Evolutionary conservation across 2,329 filamentous ascomycete species (phyloP).

Genomic region (Pleoardoris graminearum): DNA sequence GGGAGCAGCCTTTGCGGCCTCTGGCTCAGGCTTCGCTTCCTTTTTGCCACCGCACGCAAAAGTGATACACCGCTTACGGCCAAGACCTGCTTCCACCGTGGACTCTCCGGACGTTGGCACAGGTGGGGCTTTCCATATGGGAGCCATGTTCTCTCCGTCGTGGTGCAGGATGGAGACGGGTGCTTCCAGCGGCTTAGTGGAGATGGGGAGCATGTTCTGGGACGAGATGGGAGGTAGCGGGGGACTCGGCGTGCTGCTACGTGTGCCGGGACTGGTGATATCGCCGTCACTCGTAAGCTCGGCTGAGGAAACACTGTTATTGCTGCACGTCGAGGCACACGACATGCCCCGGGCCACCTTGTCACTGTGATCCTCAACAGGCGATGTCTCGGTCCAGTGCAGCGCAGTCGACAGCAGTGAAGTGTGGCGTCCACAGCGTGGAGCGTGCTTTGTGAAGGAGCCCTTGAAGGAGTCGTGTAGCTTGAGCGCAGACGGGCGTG

Average conservation of each 20-base stretch:
- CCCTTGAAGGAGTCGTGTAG: constrained; percentile 44
- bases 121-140: constrained; percentile 27
- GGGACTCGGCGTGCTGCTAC: constrained; percentile 85
- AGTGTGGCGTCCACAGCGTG: constrained; percentile 62
- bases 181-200: constrained; percentile 44
- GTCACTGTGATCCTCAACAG: constrained; percentile 48
- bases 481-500: constrained; percentile 46
- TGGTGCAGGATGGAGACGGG: constrained; percentile 44
- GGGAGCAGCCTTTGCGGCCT: constrained; percentile 25
- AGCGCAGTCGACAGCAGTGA: constrained; percentile 89
- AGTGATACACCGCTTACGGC: constrained; percentile 86
- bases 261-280: constrained; percentile 78
- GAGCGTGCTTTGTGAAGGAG: constrained; percentile 54
- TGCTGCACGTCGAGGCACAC: constrained; percentile 73
- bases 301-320: constrained; percentile 79
- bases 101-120: constrained; percentile 53
- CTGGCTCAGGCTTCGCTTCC: constrained; percentile 45
- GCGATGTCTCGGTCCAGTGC: constrained; percentile 50
- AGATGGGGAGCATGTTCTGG: constrained; percentile 40
- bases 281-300: constrained; percentile 95
- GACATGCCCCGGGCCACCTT: constrained; percentile 50
- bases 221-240: constrained; percentile 66
- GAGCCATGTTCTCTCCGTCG: constrained; percentile 39
- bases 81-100: constrained; percentile 64
- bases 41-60: constrained; percentile 74